Percentiles rank a stretch among this genome's conserved stretches.
Conservation (phyloP, 805 yeast genomes). For the Novakomyces olei region DNA sequence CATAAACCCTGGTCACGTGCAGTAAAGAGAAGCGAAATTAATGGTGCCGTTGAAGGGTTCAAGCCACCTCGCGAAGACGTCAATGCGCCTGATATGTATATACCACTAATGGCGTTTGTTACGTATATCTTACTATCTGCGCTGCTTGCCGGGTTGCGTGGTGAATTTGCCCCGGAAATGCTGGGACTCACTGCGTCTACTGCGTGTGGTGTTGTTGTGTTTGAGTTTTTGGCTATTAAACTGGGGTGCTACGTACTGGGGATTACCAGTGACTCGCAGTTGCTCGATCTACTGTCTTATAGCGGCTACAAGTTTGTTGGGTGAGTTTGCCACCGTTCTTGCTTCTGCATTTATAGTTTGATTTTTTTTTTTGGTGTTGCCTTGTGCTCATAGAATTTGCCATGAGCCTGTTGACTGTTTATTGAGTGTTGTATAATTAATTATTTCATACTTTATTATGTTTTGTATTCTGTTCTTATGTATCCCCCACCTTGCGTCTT, state of each 20-base stretch:
- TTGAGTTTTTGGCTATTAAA: slow-evolving; percentile 57
- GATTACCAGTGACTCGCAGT: slow-evolving; percentile 22
- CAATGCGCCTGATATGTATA: slow-evolving; percentile 90
- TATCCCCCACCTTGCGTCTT: slow-evolving; percentile 12
- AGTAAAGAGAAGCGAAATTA: slow-evolving; percentile 18
- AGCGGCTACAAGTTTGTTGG: slow-evolving; percentile 90
- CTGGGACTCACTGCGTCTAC: slow-evolving; percentile 73
- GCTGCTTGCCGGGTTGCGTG: slow-evolving; percentile 60
- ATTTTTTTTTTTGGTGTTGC: slow-evolving; percentile 20
- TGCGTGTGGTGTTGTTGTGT: slow-evolving; percentile 56
- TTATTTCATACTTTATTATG: slow-evolving; percentile 10
- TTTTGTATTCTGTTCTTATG: background rate
- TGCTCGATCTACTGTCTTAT: slow-evolving; percentile 71
- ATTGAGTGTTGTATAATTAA: too few relatives aligned
- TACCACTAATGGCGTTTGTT: slow-evolving; percentile 80
- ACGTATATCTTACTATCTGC: slow-evolving; percentile 76
- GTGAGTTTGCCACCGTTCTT: slow-evolving; percentile 36
- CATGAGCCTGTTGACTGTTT: slow-evolving; percentile 18
- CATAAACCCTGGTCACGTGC: slow-evolving; percentile 24
- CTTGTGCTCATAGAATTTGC: slow-evolving; percentile 15
- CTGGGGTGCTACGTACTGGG: slow-evolving; percentile 57
- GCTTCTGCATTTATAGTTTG: slow-evolving; percentile 13
- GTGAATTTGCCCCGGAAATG: slow-evolving; percentile 80
- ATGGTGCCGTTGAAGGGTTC: slow-evolving; percentile 23
- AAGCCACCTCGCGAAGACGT: slow-evolving; percentile 68